Conservation (phyloP, 2,329 filamentous ascomycete genomes). For the Sphaceloma murrayae region DNA sequence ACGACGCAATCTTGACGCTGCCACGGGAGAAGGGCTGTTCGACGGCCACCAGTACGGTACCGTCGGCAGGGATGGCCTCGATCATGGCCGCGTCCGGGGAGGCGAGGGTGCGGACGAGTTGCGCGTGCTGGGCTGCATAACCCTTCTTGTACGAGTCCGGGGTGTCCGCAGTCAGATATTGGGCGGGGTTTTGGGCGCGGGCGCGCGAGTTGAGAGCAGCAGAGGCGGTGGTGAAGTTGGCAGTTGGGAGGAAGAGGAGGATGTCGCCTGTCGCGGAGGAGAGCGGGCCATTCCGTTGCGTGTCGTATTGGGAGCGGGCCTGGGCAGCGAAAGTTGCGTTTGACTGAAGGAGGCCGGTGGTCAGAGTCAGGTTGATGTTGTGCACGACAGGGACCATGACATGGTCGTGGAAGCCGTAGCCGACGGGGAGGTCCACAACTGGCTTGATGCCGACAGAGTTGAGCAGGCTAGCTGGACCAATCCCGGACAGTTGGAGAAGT, state of each 20-base stretch:
- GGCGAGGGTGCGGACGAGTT: constrained; percentile 7
- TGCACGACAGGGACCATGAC: constrained; percentile 17
- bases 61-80: constrained; percentile 19
- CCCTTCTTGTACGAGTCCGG: constrained; percentile 1
- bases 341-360: constrained; percentile 5
- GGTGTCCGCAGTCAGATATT: constrained; percentile 4
- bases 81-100: constrained; percentile 11
- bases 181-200: not conserved
- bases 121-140: constrained; percentile 9
- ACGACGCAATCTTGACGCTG: constrained; percentile 28
- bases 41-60: constrained; percentile 25
- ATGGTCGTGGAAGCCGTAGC: constrained; percentile 55
- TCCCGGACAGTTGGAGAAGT: constrained; percentile 36
- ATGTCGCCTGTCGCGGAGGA: constrained; percentile 8
- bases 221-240: constrained; percentile 8
- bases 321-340: constrained; percentile 4
- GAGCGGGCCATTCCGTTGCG: constrained; percentile 19
- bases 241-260: constrained; percentile 7
- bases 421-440: constrained; percentile 50
- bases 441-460: constrained; percentile 38
- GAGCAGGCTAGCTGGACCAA: constrained; percentile 47
- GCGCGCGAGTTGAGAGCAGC: not conserved
- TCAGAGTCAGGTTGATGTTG: constrained; percentile 3
- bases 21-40: constrained; percentile 38
- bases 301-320: constrained; percentile 18